These are phyloP conservation scores for Byssochlamys sp. DNA, from an alignment of 2,329 filamentous ascomycete genomes.

Conservation along the genomic window DNA sequence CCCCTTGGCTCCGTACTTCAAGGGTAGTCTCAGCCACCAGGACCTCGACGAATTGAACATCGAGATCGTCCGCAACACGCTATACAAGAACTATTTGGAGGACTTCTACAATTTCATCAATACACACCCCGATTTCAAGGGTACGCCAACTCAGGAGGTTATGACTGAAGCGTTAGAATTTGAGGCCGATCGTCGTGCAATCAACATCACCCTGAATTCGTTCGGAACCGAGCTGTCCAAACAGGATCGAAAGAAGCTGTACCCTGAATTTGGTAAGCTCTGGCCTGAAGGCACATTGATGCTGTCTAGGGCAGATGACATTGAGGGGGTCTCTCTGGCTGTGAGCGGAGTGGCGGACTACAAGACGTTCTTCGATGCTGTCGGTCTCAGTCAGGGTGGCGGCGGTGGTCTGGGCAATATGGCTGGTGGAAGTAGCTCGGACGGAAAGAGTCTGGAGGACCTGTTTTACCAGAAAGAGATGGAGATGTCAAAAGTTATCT, in stretches of 20 bases:
- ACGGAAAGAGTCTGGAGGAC: conserved; percentile 86
- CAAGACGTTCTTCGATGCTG: conserved; percentile 89
- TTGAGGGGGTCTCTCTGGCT: conserved; percentile 84
- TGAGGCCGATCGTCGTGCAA: conserved; percentile 88
- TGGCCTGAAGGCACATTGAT: conserved; percentile 92
- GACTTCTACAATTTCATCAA: conserved; percentile 95
- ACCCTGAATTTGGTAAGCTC: conserved; percentile 80
- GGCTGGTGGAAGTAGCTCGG: conserved; percentile 66
- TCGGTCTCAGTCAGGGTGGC: conserved; percentile 65
- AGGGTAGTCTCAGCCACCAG: conserved; percentile 88
- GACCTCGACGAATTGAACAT: conserved; percentile 98
- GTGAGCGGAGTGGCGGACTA: conserved; percentile 90
- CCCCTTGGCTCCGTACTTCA: conserved; percentile 91
- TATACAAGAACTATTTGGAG: conserved; percentile 99
- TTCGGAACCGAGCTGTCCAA: conserved; percentile 95
- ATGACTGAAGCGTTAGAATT: conserved; percentile 96
- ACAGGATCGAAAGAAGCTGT: conserved; percentile 87
- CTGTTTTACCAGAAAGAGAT: conserved; percentile 99
- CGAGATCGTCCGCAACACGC: conserved; percentile 93
- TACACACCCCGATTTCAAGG: conserved; percentile 71
- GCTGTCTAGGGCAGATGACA: conserved; percentile 87
- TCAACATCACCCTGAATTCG: conserved; percentile 98
- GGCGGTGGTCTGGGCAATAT: conserved; percentile 71
- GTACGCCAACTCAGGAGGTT: conserved; percentile 81
- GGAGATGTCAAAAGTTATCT: conserved; percentile 91